phyloP scores from a whole-genome alignment of 345 rosid species.

The Linum usitatissimum region DNA sequence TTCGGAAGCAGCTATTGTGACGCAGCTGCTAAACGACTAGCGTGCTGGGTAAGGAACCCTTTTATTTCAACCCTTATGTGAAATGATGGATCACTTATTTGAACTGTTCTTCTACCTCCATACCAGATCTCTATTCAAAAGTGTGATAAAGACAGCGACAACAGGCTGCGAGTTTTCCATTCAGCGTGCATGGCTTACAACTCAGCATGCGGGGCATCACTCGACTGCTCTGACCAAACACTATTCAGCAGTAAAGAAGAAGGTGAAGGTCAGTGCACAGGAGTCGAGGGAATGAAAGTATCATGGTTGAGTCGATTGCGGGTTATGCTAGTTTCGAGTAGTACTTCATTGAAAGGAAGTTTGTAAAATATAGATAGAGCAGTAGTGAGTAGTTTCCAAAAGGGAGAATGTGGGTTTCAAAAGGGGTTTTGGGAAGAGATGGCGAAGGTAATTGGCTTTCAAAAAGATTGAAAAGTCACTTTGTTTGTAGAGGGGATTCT shows the following conservation, averaged over 20 bases:
- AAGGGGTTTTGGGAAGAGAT: conserved; percentile 8
- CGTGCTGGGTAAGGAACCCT: conserved; percentile 73
- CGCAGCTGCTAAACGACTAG: conserved; percentile 79
- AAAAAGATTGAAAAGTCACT: conserved; percentile 9
- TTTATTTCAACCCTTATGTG: neutral
- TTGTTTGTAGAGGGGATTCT: conserved; percentile 11
- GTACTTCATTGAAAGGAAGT: conserved; percentile 11
- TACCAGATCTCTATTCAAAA: conserved; percentile 93
- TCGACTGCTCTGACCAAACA: conserved; percentile 93
- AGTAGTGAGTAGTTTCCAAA: neutral
- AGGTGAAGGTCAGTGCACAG: conserved; percentile 78
- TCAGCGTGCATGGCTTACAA: conserved; percentile 93
- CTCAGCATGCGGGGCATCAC: conserved; percentile 87
- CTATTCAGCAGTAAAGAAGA: conserved; percentile 81
- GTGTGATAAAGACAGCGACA: conserved; percentile 86
- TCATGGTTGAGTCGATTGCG: conserved; percentile 41
- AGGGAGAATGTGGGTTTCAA: conserved; percentile 1
- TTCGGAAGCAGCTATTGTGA: conserved; percentile 75
- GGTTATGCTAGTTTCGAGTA: conserved; percentile 32
- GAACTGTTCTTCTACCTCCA: neutral
- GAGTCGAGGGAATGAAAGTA: conserved; percentile 44
- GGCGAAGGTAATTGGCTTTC: conserved; percentile 14
- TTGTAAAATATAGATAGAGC: conserved; percentile 20
- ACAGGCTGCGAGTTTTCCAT: conserved; percentile 85
- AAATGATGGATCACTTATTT: too few species aligned